Evolutionary conservation across 129 eudicot genomes (phyloP), one percentile per base, ranked within the genome.

Genomic region (Flaveria linearis): DNA sequence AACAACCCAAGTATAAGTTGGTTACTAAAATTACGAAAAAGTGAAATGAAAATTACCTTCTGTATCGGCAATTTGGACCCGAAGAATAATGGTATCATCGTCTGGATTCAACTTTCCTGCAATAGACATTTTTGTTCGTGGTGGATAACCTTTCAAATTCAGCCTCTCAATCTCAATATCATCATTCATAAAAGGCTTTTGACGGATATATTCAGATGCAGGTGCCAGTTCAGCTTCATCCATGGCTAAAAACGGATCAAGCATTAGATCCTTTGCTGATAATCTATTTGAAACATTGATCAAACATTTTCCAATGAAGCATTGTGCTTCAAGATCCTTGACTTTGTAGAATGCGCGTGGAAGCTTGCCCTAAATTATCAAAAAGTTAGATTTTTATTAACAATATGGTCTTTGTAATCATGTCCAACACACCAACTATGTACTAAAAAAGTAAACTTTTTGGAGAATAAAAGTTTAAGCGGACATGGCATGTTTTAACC

Each of bases 81-180:
- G 84, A 43, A 90, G 90, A 71, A 90, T 83, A 58, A 90, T 87
- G 78, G 88, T 78, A 41, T 85, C 96, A 58, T 90, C 92, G 14
- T 89, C 96, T 2, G 92, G 92, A 82, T 87, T 90, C 80, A 90
- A 71, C 80, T 87, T 90, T 76, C 96, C 96, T 12, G 96, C 89
- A 43, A 87, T 90, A 11, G 96, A 85, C 96, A 90, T 90, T 47
- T 90, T 84, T 43, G 96, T 87, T 71, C 90, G 84, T 30, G 86
- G 86, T 3, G 73, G 69, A 85, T 79, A 68, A 17, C 85, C 92
- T 11, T 56, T 75, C 87, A 85, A 82, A 41, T 66, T 68, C 56
- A 87, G 84, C 67, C 76, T 76, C 82, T 87, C 87, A 26, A 90
- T 83, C 75, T 76, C 88, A 36, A 85, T 70, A 13, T 70, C 78